phyloP scores from a whole-genome alignment of 2,329 filamentous ascomycete genomes.

The Fusarium aywerte region DNA sequence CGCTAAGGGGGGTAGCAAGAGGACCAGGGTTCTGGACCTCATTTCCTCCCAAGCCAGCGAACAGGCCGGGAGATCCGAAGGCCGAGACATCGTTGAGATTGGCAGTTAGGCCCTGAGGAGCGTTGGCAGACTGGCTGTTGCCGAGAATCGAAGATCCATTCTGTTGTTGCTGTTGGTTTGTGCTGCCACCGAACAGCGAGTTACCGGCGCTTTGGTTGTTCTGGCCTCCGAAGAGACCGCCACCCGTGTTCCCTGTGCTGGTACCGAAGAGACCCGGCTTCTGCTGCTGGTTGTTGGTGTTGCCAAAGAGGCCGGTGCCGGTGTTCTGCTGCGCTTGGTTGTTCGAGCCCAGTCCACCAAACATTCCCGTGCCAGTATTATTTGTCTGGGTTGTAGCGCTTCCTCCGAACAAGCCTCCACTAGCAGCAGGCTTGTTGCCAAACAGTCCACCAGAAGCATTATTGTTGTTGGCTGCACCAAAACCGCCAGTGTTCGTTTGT shows the following conservation, averaged over 20 bases:
- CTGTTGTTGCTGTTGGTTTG: conserved; percentile 62
- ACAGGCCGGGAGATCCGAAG: conserved; percentile 89
- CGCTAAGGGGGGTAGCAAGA: conserved; percentile 87
- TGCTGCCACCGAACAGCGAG: conserved; percentile 58
- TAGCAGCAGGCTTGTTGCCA: conserved; percentile 52
- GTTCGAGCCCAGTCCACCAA: conserved; percentile 54
- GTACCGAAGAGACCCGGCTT: conserved; percentile 64
- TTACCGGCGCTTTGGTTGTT: conserved; percentile 58
- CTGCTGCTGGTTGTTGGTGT: conserved; percentile 52
- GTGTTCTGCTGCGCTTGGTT: conserved; percentile 54
- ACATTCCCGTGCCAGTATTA: conserved; percentile 57
- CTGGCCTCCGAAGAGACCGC: conserved; percentile 65
- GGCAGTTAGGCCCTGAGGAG: conserved; percentile 76
- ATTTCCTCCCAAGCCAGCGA: conserved; percentile 74
- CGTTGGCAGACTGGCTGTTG: conserved; percentile 59
- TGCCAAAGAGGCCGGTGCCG: conserved; percentile 63
- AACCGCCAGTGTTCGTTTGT: conserved; percentile 47
- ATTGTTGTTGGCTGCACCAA: conserved; percentile 49
- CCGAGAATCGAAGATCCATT: conserved; percentile 69
- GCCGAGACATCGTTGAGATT: conserved; percentile 87
- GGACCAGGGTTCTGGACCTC: conserved; percentile 82
- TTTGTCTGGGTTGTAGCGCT: conserved; percentile 50
- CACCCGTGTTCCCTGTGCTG: conserved; percentile 57
- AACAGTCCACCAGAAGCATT: conserved; percentile 53
- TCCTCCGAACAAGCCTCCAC: conserved; percentile 56